A percentile compares a stretch with the other conserved stretches of the same genome.
Evolutionary conservation across 208 protist species (phyloP).

Genomic region (Acanthamoeba healyi): DNA sequence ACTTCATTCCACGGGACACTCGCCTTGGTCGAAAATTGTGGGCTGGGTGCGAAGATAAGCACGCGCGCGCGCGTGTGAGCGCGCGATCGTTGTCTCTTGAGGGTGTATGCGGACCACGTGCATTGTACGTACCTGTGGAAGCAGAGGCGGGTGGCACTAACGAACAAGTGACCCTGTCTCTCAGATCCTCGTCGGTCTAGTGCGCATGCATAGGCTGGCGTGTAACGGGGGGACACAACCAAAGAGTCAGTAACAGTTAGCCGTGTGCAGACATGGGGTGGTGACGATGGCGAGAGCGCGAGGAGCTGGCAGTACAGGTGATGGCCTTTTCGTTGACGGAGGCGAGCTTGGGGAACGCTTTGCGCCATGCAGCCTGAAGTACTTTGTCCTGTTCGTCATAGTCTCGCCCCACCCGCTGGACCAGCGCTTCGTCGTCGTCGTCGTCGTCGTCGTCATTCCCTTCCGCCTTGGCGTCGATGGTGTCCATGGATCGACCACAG

Average conservation of each 20-base stretch:
- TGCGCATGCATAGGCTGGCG: not conserved
- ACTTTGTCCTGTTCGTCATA: constrained; percentile 14
- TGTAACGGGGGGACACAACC: too few species aligned
- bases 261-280: too few species aligned
- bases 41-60: not conserved
- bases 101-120: not conserved
- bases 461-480: not conserved
- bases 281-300: not conserved
- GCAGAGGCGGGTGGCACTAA: not conserved
- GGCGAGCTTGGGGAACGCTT: constrained; percentile 14
- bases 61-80: not conserved
- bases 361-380: constrained; percentile 7
- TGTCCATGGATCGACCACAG: not conserved
- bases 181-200: not conserved
- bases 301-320: not conserved
- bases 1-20: not conserved
- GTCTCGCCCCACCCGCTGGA: not conserved
- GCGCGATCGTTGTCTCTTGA: not conserved
- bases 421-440: not conserved
- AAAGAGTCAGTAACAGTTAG: not conserved
- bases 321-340: not conserved
- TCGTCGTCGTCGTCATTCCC: not conserved
- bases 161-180: not conserved
- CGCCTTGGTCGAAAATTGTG: constrained; percentile 22
- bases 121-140: constrained; percentile 3